Evolutionary conservation across 2,329 filamentous ascomycete species (phyloP).

Genomic region (Sporothrix luriei): DNA sequence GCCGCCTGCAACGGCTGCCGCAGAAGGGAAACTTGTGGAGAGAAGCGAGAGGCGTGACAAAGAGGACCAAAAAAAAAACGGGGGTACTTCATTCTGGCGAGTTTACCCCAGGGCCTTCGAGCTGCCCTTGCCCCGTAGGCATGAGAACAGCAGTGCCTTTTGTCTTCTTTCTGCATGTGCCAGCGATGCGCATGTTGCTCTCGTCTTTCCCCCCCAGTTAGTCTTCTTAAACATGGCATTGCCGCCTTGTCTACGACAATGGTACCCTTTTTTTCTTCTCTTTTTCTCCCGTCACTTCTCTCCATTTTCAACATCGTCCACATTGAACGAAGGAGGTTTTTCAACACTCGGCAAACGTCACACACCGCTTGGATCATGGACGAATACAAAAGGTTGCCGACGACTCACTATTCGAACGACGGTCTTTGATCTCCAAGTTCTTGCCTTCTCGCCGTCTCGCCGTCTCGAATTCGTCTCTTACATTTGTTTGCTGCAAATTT

Average conservation of each 20-base stretch:
- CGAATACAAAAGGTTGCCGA: too few species aligned
- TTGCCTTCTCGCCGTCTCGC: not conserved
- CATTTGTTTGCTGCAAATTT: not conserved
- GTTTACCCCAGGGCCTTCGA: constrained; percentile 8
- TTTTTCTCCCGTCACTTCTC: not conserved
- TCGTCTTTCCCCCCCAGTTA: not conserved
- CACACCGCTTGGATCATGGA: too few species aligned
- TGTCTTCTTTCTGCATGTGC: not conserved
- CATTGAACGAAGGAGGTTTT: not conserved
- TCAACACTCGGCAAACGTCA: too few species aligned
- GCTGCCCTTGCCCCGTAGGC: too few species aligned
- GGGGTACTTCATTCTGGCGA: not conserved
- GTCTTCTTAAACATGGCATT: not conserved
- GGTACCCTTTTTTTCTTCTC: not conserved
- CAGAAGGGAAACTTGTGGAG: not conserved
- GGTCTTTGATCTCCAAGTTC: not conserved
- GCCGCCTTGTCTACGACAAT: not conserved
- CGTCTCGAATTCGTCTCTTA: not conserved
- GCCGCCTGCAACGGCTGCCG: too few species aligned
- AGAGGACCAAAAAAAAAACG: not conserved
- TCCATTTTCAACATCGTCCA: not conserved
- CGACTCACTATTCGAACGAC: too few species aligned
- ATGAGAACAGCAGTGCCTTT: too few species aligned
- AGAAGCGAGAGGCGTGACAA: not conserved
- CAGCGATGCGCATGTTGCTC: not conserved